phyloP scores from a whole-genome alignment of 176 grass and related monocot species.

The Ensete ventricosum region DNA sequence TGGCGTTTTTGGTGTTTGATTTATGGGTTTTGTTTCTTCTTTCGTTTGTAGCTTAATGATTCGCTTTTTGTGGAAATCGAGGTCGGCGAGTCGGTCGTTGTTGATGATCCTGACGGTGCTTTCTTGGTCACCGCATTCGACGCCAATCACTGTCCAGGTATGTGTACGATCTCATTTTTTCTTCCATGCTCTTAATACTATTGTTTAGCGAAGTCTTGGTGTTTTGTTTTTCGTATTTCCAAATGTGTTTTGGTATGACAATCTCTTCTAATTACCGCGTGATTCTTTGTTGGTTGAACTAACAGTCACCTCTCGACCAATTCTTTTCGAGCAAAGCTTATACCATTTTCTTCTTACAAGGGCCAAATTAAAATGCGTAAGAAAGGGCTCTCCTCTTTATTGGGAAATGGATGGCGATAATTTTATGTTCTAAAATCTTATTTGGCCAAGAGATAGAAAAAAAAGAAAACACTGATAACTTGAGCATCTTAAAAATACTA shows the following conservation, averaged over 20 bases:
- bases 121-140: slow-evolving; percentile 58
- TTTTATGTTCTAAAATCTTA: neutral
- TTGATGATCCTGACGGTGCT: slow-evolving; percentile 47
- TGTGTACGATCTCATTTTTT: neutral
- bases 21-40: neutral
- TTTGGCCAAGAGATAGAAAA: neutral
- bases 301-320: too few relatives aligned
- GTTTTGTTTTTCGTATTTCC: neutral
- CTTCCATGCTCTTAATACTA: too few relatives aligned
- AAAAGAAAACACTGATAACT: neutral
- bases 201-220: too few relatives aligned
- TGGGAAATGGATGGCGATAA: neutral
- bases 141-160: slow-evolving; percentile 84
- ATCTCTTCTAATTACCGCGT: neutral
- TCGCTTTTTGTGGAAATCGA: slow-evolving; percentile 56
- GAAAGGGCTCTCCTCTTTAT: neutral
- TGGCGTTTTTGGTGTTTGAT: neutral
- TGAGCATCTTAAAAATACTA: neutral
- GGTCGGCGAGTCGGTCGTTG: slow-evolving; percentile 39
- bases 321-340: neutral
- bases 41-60: slow-evolving; percentile 26
- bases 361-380: neutral
- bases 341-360: neutral
- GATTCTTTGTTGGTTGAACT: neutral
- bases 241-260: neutral